Conservation (phyloP, 2,329 filamentous ascomycete genomes). For the Epichloe sibirici region DNA sequence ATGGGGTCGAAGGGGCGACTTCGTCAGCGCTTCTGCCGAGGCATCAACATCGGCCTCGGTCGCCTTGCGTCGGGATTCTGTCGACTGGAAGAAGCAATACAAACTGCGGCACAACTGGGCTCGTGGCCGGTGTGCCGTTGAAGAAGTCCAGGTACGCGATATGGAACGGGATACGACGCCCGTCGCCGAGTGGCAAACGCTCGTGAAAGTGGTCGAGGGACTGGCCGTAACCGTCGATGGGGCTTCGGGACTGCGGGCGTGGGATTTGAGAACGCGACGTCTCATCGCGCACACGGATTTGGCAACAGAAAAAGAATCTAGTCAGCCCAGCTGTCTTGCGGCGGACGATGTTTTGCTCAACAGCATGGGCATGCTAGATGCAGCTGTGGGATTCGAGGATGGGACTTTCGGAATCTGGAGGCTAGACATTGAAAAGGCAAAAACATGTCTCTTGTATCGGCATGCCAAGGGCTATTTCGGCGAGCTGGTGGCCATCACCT, state of each 20-base stretch:
- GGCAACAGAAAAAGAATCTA: conserved; percentile 10
- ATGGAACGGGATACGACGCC: conserved; percentile 17
- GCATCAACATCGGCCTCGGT: background rate
- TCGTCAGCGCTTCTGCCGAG: background rate
- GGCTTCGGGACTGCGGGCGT: conserved; percentile 59
- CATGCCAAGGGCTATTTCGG: conserved; percentile 53
- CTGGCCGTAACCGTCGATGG: conserved; percentile 67
- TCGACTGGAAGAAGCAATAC: conserved; percentile 84
- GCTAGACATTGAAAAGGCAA: conserved; percentile 33
- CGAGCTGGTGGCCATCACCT: conserved; percentile 57
- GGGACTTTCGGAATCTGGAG: conserved; percentile 62
- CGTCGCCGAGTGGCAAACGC: conserved; percentile 36
- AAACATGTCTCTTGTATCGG: conserved; percentile 39
- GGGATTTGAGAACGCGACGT: conserved; percentile 55
- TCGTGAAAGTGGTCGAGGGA: conserved; percentile 68
- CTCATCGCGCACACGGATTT: conserved; percentile 42
- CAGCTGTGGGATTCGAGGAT: conserved; percentile 58
- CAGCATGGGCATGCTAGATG: conserved; percentile 35
- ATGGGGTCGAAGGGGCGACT: conserved; percentile 27
- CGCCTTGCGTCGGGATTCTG: conserved; percentile 18
- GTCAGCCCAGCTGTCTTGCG: conserved; percentile 49
- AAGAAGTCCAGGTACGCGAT: conserved; percentile 53
- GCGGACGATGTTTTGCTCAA: conserved; percentile 42
- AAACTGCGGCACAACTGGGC: conserved; percentile 87
- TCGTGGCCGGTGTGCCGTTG: conserved; percentile 65